A percentile compares a stretch with the other conserved stretches of the same genome.
phyloP scores from a whole-genome alignment of 2,329 filamentous ascomycete genomes.

The Fusarium euwallaceae region DNA sequence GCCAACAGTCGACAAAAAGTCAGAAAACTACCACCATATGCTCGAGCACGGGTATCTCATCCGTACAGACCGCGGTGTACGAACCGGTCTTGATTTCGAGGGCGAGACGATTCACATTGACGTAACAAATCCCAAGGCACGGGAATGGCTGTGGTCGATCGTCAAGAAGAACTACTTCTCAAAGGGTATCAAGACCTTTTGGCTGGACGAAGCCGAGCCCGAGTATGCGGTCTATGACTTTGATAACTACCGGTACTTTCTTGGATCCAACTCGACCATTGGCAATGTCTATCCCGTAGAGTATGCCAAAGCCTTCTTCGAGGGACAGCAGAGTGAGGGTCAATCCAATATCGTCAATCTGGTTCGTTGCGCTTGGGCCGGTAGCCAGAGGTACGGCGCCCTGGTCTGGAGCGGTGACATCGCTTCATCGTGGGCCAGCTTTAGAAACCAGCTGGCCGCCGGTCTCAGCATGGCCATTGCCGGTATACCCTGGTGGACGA shows the following conservation, averaged over 20 bases:
- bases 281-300: slow-evolving; percentile 72
- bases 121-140: slow-evolving; percentile 71
- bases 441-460: slow-evolving; percentile 72
- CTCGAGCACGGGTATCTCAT: slow-evolving; percentile 71
- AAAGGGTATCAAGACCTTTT: slow-evolving; percentile 74
- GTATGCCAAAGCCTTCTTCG: slow-evolving; percentile 71
- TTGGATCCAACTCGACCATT: slow-evolving; percentile 54
- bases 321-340: slow-evolving; percentile 66
- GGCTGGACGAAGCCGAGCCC: slow-evolving; percentile 78
- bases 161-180: slow-evolving; percentile 71
- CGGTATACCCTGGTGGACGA: slow-evolving; percentile 77
- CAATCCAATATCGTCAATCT: slow-evolving; percentile 70
- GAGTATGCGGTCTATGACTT: slow-evolving; percentile 76
- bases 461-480: slow-evolving; percentile 75
- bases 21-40: slow-evolving; percentile 73
- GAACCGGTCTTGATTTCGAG: slow-evolving; percentile 69
- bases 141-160: slow-evolving; percentile 70
- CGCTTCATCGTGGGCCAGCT: slow-evolving; percentile 71
- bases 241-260: slow-evolving; percentile 67
- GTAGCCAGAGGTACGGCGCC: slow-evolving; percentile 73
- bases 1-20: slow-evolving; percentile 72
- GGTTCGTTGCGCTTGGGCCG: slow-evolving; percentile 63
- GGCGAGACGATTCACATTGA: slow-evolving; percentile 73
- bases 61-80: slow-evolving; percentile 70
- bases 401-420: slow-evolving; percentile 78